Evolutionary conservation across 208 protist species (phyloP), one percentile per base, ranked within the genome.

Genomic region (Strigomonas galati): DNA sequence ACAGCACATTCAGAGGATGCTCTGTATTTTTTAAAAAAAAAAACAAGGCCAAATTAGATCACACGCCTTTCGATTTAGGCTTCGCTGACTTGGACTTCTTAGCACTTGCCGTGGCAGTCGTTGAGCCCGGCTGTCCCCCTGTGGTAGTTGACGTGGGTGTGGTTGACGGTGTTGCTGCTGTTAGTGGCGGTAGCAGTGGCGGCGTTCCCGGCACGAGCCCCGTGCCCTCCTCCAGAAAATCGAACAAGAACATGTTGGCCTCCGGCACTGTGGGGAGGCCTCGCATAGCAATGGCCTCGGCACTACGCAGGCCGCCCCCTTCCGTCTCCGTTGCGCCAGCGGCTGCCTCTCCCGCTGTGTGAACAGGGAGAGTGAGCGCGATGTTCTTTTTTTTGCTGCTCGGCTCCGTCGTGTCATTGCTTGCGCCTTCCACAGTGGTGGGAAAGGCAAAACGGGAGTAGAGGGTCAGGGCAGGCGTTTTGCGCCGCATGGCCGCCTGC

Each of bases 211-310:
- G n/a, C n/a, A n/a, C n/a, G n/a, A n/a, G n/a, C n/a, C n/a, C n/a
- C n/a, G n/a, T n/a, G n/a, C n/a, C n/a, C n/a, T n/a, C 31, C 30
- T 64, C 59, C 40, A 54, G 27, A 64, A 54, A 62, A 23, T 62
- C 19, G n/a, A 78, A 85, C 14, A 85, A 68, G 52, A 85, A 85
- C 0, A 79, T 48, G 52, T 79, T 76, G 0, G 71, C 74, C 14
- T 64, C 54, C 0, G 79, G 79, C 15, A 77, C 68, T 1, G 71
- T 65, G 19, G 81, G 26, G 0, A 71, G 64, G 6, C 79, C 75
- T 32, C 62, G 65, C 0, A 73, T 69, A 0, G 77, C 55, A 3
- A 51, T 28, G 14, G 59, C 68, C 19, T 76, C 75, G 7, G 62
- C 52, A 10, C 48, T 62, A 24, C 58, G 32, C 30, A 64, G 46